Evolutionary conservation across 805 yeast species (phyloP).

Genomic region (Torulaspora indica): DNA sequence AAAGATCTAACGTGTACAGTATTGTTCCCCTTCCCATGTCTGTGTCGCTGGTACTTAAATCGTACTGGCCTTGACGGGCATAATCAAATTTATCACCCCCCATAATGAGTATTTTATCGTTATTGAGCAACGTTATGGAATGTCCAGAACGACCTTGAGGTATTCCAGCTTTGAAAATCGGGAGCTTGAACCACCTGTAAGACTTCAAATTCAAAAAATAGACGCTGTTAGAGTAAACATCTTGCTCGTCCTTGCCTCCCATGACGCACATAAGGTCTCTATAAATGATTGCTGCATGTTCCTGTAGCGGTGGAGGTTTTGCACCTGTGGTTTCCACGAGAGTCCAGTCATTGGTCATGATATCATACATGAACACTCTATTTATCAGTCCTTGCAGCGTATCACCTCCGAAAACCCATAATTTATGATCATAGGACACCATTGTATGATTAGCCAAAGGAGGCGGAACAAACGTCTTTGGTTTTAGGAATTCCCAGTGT

Average conservation of each 20-base stretch:
- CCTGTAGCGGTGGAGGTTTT: conserved; percentile 80
- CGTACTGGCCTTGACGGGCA: conserved; percentile 44
- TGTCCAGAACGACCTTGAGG: conserved; percentile 93
- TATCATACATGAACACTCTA: conserved; percentile 79
- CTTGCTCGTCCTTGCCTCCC: conserved; percentile 83
- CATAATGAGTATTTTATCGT: conserved; percentile 71
- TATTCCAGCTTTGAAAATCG: conserved; percentile 37
- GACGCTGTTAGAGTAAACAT: conserved; percentile 60
- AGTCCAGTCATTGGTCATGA: conserved; percentile 63
- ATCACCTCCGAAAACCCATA: conserved; percentile 91
- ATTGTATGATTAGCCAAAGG: conserved; percentile 89
- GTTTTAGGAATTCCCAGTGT: conserved; percentile 71
- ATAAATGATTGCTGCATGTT: conserved; percentile 79
- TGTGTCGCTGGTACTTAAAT: conserved; percentile 49
- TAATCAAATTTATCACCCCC: conserved; percentile 86
- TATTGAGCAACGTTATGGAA: conserved; percentile 64
- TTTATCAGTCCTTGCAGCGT: conserved; percentile 65
- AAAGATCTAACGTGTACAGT: conserved; percentile 59
- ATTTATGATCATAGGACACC: conserved; percentile 69
- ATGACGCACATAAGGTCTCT: conserved; percentile 74
- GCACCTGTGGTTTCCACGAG: conserved; percentile 52
- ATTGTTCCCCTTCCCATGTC: conserved; percentile 55
- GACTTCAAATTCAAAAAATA: conserved; percentile 72
- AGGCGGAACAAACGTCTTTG: conserved; percentile 51
- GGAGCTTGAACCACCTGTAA: conserved; percentile 67